Evolutionary conservation across 2,329 filamentous ascomycete species (phyloP).

Genomic region (Sphaerostilbella broomeana): DNA sequence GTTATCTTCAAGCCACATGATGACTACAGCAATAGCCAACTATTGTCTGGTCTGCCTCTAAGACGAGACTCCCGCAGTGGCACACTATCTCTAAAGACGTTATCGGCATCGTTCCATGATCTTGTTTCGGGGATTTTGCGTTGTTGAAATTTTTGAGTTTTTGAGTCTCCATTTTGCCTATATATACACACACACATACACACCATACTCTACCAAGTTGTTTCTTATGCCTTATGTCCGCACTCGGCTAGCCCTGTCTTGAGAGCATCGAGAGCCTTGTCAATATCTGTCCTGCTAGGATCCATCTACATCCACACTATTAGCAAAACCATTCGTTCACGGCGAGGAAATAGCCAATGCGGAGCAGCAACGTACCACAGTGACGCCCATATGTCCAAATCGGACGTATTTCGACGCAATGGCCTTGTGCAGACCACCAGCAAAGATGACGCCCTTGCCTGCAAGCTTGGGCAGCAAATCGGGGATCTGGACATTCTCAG

Average conservation of each 20-base stretch:
- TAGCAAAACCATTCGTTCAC: constrained; percentile 1
- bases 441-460: constrained; percentile 87
- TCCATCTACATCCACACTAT: constrained; percentile 49
- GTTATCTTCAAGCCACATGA: no score
- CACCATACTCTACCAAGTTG: no score
- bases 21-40: no score
- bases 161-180: no score
- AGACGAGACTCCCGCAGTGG: no score
- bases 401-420: constrained; percentile 90
- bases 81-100: no score
- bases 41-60: no score
- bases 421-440: constrained; percentile 91
- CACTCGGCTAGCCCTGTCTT: constrained; percentile 68
- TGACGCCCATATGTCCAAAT: constrained; percentile 97
- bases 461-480: constrained; percentile 79
- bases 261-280: constrained; percentile 73
- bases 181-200: no score
- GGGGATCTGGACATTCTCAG: constrained; percentile 71
- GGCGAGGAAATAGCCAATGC: background rate
- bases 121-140: no score
- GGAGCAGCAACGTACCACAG: constrained; percentile 52
- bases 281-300: constrained; percentile 70
- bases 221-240: constrained; percentile 54
- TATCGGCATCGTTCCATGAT: no score
- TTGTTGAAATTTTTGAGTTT: no score